These are phyloP conservation scores for Pythium monospermum DNA, from an alignment of 352 stramenopile genomes.

Conservation along the genomic window DNA sequence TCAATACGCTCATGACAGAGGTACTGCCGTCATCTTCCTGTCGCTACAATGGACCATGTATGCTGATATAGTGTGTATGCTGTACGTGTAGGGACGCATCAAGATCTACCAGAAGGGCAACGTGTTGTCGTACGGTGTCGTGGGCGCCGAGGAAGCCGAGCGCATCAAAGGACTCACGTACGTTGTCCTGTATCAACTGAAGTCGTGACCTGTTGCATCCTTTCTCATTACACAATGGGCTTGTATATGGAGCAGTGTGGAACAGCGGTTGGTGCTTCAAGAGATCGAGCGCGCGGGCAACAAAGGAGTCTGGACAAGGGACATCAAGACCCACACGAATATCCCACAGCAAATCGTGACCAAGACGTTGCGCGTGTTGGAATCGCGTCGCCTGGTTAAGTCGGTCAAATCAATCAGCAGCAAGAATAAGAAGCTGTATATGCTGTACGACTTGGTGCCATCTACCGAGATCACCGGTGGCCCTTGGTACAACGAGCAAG, in stretches of 20 bases:
- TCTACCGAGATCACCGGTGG: slow-evolving; percentile 98
- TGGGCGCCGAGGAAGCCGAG: slow-evolving; percentile 80
- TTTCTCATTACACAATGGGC: no score
- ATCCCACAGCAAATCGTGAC: slow-evolving; percentile 96
- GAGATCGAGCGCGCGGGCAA: slow-evolving; percentile 96
- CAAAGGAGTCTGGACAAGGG: slow-evolving; percentile 98
- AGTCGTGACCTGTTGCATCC: no score
- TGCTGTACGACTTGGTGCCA: slow-evolving; percentile 94
- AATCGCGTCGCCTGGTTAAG: slow-evolving; percentile 97
- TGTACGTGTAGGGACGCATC: slow-evolving; percentile 55
- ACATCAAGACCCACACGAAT: slow-evolving; percentile 97
- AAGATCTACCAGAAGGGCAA: slow-evolving; percentile 88
- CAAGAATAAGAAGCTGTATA: slow-evolving; percentile 99
- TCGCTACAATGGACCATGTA: neutral
- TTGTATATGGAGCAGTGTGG: slow-evolving; percentile 62
- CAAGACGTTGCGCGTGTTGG: slow-evolving; percentile 97
- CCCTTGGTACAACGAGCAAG: slow-evolving; percentile 98
- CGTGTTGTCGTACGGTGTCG: slow-evolving; percentile 79
- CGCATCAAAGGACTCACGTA: slow-evolving; percentile 81
- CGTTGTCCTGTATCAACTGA: slow-evolving; percentile 21
- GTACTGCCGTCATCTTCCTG: slow-evolving; percentile 21
- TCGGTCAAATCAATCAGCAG: slow-evolving; percentile 98
- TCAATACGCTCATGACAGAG: slow-evolving; percentile 83
- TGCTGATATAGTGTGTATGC: neutral
- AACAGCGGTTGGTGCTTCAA: slow-evolving; percentile 87